These are phyloP conservation scores for Leucocoprinus leucothites DNA, from an alignment of 768 basidiomycete genomes.

Conservation along the genomic window DNA sequence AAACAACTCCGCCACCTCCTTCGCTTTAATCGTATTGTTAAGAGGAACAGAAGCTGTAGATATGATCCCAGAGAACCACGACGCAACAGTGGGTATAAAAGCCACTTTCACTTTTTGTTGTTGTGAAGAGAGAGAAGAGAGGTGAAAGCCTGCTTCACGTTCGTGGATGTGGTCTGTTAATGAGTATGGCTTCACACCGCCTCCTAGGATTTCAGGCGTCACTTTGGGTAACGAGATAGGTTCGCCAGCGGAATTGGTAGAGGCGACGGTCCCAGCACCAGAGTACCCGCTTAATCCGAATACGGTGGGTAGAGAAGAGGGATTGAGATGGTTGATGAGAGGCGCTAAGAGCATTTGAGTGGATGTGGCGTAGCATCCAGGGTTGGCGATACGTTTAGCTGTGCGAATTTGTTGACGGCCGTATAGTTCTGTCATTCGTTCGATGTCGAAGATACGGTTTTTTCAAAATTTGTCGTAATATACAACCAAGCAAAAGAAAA, in stretches of 20 bases:
- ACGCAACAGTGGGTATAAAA: constrained; percentile 83
- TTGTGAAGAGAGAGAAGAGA: constrained; percentile 54
- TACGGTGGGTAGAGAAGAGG: constrained; percentile 68
- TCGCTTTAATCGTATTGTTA: constrained; percentile 59
- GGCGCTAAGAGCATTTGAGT: constrained; percentile 91
- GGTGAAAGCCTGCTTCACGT: constrained; percentile 86
- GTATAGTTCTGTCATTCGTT: constrained; percentile 72
- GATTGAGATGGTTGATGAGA: constrained; percentile 67
- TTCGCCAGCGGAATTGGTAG: constrained; percentile 63
- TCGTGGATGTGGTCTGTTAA: constrained; percentile 99
- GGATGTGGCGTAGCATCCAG: constrained; percentile 96
- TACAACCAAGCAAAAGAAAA: constrained; percentile 18
- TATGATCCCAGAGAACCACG: constrained; percentile 97
- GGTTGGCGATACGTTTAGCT: constrained; percentile 91
- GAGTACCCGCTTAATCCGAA: constrained; percentile 95
- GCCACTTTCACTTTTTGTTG: constrained; percentile 66
- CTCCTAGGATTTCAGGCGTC: constrained; percentile 66
- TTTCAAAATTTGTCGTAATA: background rate
- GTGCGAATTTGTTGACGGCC: constrained; percentile 62
- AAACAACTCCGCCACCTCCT: constrained; percentile 70
- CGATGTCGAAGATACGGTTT: too few relatives aligned
- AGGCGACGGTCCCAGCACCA: constrained; percentile 86
- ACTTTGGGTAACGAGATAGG: constrained; percentile 82
- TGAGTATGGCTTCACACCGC: constrained; percentile 80
- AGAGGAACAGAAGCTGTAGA: constrained; percentile 85